phyloP scores from a whole-genome alignment of 352 stramenopile genomes.

The Globisporangium sylvaticum region DNA sequence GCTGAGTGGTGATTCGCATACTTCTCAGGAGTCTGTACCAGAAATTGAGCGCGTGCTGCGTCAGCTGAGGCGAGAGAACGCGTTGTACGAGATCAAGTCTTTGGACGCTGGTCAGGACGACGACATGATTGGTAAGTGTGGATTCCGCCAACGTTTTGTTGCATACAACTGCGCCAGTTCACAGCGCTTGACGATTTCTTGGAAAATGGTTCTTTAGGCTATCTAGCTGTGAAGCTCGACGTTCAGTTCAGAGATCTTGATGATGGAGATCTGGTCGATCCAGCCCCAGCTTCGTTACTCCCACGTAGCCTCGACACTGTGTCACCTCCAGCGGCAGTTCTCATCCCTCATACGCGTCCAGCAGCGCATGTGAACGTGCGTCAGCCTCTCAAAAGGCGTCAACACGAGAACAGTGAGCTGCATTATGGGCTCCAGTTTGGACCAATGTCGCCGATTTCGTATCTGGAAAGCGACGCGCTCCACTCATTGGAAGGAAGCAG shows the following conservation, averaged over 20 bases:
- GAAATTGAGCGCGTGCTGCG: slow-evolving; percentile 27
- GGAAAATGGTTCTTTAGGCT: slow-evolving; percentile 7
- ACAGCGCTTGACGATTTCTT: slow-evolving; percentile 3
- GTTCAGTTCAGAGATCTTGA: neutral
- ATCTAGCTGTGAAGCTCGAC: slow-evolving; percentile 28
- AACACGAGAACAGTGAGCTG: neutral
- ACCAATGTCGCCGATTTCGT: slow-evolving; percentile 3
- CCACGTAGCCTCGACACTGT: too few species aligned
- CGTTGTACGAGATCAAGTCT: slow-evolving; percentile 39
- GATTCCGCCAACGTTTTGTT: neutral
- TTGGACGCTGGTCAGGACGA: slow-evolving; percentile 4
- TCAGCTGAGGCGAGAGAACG: slow-evolving; percentile 24
- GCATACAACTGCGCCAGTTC: too few species aligned
- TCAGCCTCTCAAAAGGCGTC: neutral
- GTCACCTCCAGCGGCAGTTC: slow-evolving; percentile 1
- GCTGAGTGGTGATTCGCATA: neutral
- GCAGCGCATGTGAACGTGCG: slow-evolving; percentile 2
- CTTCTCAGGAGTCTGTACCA: slow-evolving; percentile 1
- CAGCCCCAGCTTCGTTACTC: neutral
- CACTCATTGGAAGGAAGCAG: neutral
- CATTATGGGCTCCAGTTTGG: neutral
- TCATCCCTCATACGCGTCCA: neutral
- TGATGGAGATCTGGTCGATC: neutral
- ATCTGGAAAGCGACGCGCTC: slow-evolving; percentile 10
- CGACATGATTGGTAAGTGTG: slow-evolving; percentile 12